These are phyloP conservation scores for Pinguiococcus pyrenoidosus DNA, from an alignment of 108 stramenopile genomes.

Conservation along the genomic window DNA sequence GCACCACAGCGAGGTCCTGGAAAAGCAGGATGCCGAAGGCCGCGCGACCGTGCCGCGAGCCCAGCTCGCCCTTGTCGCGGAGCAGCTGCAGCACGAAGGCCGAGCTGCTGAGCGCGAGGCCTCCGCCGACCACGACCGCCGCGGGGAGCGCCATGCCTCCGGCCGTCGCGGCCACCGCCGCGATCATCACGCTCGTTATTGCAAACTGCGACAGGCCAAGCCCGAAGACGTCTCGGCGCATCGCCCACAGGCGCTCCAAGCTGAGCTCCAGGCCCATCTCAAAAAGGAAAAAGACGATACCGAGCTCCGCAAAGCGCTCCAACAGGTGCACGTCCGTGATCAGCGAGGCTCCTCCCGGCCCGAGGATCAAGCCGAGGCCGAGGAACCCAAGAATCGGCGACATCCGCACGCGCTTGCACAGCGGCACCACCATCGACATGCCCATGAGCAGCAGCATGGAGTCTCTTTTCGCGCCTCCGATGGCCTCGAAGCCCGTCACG, in stretches of 20 bases:
- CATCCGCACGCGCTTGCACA: slow-evolving; percentile 62
- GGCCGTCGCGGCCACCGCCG: slow-evolving; percentile 43
- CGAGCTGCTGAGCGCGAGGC: slow-evolving; percentile 67
- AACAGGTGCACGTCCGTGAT: slow-evolving; percentile 36
- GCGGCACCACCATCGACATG: slow-evolving; percentile 69
- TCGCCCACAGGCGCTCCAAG: slow-evolving; percentile 57
- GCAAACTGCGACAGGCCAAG: slow-evolving; percentile 70
- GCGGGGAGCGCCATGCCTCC: slow-evolving; percentile 55
- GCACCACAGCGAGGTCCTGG: slow-evolving; percentile 84
- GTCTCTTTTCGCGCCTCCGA: slow-evolving; percentile 78
- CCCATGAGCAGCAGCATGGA: slow-evolving; percentile 64
- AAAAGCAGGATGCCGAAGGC: slow-evolving; percentile 77
- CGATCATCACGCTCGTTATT: slow-evolving; percentile 52
- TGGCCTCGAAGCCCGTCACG: too few species aligned
- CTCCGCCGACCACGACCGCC: slow-evolving; percentile 69
- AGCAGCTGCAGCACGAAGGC: slow-evolving; percentile 87
- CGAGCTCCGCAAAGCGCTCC: slow-evolving; percentile 64
- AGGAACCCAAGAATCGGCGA: slow-evolving; percentile 86
- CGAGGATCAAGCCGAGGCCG: slow-evolving; percentile 68
- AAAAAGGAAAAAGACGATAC: slow-evolving; percentile 90
- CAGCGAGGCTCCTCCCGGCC: slow-evolving; percentile 70
- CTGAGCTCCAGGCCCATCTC: slow-evolving; percentile 93
- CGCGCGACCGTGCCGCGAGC: slow-evolving; percentile 78
- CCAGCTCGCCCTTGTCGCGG: slow-evolving; percentile 82
- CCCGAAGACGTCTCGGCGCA: slow-evolving; percentile 83